Percentiles rank a stretch among this genome's conserved stretches.
Conservation (phyloP, 2,329 filamentous ascomycete genomes). For the Bipolaris zeicola region DNA sequence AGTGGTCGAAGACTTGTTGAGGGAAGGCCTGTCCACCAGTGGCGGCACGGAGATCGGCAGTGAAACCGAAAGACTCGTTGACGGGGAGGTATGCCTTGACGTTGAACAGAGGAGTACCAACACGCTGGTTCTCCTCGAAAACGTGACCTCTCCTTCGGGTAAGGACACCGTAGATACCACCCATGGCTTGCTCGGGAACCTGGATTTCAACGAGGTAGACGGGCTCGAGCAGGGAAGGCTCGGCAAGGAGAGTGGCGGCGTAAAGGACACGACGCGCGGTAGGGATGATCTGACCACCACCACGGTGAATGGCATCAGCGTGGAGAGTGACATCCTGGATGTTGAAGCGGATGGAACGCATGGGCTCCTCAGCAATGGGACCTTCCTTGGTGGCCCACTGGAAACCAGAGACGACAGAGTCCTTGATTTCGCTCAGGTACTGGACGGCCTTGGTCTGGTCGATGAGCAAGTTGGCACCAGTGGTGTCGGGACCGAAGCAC, state of each 20-base stretch:
- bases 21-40: constrained; percentile 99
- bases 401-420: constrained; percentile 99
- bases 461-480: constrained; percentile 95
- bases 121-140: constrained; percentile 97
- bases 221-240: constrained; percentile 91
- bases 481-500: constrained; percentile 99
- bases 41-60: constrained; percentile 89
- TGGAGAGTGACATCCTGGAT: constrained; percentile 99
- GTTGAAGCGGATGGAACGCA: constrained; percentile 98
- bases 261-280: constrained; percentile 97
- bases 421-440: constrained; percentile 99
- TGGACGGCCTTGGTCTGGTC: constrained; percentile 99
- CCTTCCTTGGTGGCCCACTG: constrained; percentile 99
- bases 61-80: constrained; percentile 99
- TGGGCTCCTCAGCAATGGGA: constrained; percentile 96
- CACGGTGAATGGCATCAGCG: constrained; percentile 99
- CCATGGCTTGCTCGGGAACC: constrained; percentile 98
- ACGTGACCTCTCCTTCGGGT: constrained; percentile 98
- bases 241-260: constrained; percentile 86
- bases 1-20: constrained; percentile 98
- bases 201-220: constrained; percentile 99
- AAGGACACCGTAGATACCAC: constrained; percentile 99
- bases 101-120: constrained; percentile 98
- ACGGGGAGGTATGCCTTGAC: constrained; percentile 97
- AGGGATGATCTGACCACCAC: constrained; percentile 98